phyloP scores from a whole-genome alignment of 2,329 filamentous ascomycete species.

The Microcyclosporella mali region DNA sequence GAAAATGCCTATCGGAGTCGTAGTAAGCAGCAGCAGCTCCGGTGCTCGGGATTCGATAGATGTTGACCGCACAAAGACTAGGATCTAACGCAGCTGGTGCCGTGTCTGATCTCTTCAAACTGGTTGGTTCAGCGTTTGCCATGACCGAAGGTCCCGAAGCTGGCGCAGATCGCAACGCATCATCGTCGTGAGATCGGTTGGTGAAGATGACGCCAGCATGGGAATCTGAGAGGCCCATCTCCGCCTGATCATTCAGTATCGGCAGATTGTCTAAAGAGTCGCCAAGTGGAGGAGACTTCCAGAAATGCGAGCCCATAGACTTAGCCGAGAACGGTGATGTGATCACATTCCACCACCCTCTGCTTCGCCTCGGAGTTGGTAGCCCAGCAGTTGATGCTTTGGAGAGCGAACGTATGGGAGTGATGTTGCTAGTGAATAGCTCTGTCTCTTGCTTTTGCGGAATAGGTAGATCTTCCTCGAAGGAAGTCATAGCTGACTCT shows the following conservation, averaged over 20 bases:
- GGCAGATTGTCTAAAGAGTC: conserved; percentile 13
- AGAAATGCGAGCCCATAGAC: conserved; percentile 19
- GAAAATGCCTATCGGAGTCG: conserved; percentile 19
- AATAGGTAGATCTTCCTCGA: conserved; percentile 42
- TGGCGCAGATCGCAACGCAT: conserved; percentile 21
- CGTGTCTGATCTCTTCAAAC: conserved; percentile 23
- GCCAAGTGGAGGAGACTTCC: conserved; percentile 20
- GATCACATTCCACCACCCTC: conserved; percentile 74
- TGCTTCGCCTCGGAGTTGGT: conserved; percentile 53
- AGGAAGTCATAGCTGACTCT: conserved; percentile 34
- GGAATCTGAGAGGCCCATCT: conserved; percentile 18
- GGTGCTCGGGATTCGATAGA: conserved; percentile 28
- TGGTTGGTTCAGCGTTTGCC: not conserved
- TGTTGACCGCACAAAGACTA: conserved; percentile 20
- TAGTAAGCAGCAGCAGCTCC: conserved; percentile 32
- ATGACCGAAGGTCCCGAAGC: conserved; percentile 5
- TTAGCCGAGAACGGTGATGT: conserved; percentile 57
- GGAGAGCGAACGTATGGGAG: not conserved
- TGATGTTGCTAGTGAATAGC: not conserved
- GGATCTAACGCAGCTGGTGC: conserved; percentile 24
- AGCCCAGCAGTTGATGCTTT: conserved; percentile 14
- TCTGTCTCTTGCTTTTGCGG: not conserved
- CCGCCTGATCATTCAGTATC: conserved; percentile 21
- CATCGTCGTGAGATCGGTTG: conserved; percentile 15
- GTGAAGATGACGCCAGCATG: conserved; percentile 21